Conservation (phyloP, 441 rosid genomes). For the Eutrema salsugineum region DNA sequence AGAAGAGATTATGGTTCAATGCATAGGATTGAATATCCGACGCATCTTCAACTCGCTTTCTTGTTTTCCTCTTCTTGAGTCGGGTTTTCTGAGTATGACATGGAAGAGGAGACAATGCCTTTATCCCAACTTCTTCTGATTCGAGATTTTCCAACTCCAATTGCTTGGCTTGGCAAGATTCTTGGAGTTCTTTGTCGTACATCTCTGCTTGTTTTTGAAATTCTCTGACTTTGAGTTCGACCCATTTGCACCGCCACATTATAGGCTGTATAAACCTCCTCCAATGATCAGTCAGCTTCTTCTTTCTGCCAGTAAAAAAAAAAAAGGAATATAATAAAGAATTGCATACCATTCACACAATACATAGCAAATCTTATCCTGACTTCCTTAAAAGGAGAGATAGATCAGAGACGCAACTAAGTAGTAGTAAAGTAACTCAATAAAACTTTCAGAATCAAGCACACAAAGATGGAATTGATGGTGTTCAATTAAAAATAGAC, state of each 20-base stretch:
- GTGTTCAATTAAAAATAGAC: background rate
- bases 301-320: conserved; percentile 72
- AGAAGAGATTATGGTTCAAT: conserved; percentile 60
- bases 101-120: conserved; percentile 41
- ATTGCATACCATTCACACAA: background rate
- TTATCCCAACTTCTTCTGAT: conserved; percentile 38
- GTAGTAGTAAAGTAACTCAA: background rate
- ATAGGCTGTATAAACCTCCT: conserved; percentile 66
- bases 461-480: background rate
- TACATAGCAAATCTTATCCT: background rate
- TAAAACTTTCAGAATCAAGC: background rate
- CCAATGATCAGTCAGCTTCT: conserved; percentile 84
- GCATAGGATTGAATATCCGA: conserved; percentile 49
- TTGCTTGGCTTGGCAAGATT: conserved; percentile 42
- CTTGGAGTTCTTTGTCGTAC: conserved; percentile 62
- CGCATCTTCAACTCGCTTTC: conserved; percentile 69
- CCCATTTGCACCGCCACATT: conserved; percentile 87
- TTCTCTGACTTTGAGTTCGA: conserved; percentile 64
- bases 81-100: conserved; percentile 35
- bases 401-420: conserved; percentile 2
- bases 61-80: conserved; percentile 63
- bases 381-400: conserved; percentile 5
- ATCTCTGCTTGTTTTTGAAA: conserved; percentile 48
- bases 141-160: conserved; percentile 38
- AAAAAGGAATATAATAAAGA: background rate